These are phyloP conservation scores for sorghum (Sorghum bicolor) DNA, from an alignment of 176 grass and related monocot genomes.

Conservation along the genomic window Sorghum_bicolor_NCBIv3 NC_012870.2:6707001-6707500, in stretches of 20 bases:
- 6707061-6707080: not conserved
- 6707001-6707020: not conserved
- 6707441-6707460: constrained; percentile 12
- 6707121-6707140: too few relatives aligned
- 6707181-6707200: too few relatives aligned
- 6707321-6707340: too few relatives aligned
- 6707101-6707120: not conserved
- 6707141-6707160: not conserved
- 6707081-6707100: not conserved
- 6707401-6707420: not conserved
- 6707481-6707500: constrained; percentile 27
- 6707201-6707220: too few relatives aligned
- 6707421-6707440: not conserved
- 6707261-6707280: not conserved
- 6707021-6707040: not conserved
- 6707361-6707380: too few relatives aligned
- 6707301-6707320: not conserved
- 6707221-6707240: too few relatives aligned
- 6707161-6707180: too few relatives aligned
- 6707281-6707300: not conserved
- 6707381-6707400: not conserved
- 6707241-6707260: not conserved
- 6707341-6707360: too few relatives aligned
- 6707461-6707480: constrained; percentile 22
- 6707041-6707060: not conserved